These are phyloP conservation scores for Penicillium cataractarum DNA, from an alignment of 495 filamentous ascomycete genomes.

Conservation along the genomic window DNA sequence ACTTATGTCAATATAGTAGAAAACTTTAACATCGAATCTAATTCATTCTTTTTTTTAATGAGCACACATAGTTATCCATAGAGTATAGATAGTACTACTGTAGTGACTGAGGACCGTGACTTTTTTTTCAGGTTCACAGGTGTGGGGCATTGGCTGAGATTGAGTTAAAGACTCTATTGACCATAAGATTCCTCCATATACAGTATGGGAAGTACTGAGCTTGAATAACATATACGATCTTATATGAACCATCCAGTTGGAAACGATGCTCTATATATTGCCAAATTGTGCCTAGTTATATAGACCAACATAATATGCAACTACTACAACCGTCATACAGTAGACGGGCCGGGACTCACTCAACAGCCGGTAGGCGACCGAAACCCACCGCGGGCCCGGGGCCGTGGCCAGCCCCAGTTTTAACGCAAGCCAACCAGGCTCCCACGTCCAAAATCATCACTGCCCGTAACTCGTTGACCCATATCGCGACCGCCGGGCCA, in stretches of 20 bases:
- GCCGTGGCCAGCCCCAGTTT: background rate
- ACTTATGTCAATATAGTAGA: no score
- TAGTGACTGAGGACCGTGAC: no score
- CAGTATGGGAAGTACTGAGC: no score
- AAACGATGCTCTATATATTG: no score
- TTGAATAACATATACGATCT: no score
- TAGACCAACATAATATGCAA: no score
- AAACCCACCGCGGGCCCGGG: background rate
- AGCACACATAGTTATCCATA: background rate
- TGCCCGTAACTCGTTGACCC: background rate
- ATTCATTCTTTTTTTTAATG: no score
- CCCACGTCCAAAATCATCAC: background rate
- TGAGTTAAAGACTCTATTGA: background rate
- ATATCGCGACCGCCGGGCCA: background rate
- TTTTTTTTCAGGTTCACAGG: background rate
- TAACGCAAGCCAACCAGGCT: background rate
- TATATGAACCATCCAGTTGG: no score
- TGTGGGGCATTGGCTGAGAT: constrained; percentile 1
- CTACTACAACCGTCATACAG: no score
- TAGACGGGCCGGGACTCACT: background rate
- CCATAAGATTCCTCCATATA: background rate
- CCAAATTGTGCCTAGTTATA: no score
- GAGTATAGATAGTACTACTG: no score
- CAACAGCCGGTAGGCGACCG: background rate
- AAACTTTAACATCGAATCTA: no score